Evolutionary conservation across 2,329 filamentous ascomycete species (phyloP).

Genomic region (Chalara sp.): DNA sequence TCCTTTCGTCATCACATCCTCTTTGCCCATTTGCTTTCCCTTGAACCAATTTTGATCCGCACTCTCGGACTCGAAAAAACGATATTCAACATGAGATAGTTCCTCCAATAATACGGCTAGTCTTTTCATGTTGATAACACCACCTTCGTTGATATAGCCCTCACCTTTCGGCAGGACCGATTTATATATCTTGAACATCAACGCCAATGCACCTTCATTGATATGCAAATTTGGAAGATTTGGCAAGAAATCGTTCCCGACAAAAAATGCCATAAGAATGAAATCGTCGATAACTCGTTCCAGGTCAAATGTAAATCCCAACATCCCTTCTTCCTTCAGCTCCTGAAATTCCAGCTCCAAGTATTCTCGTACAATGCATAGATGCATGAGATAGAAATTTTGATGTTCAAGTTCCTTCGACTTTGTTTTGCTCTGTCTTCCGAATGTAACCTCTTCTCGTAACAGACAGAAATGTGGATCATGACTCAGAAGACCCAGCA

Average conservation of each 20-base stretch:
- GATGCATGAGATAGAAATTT: conserved; percentile 95
- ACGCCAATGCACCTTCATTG: conserved; percentile 91
- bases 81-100: conserved; percentile 79
- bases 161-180: conserved; percentile 77
- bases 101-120: conserved; percentile 74
- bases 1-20: conserved; percentile 56
- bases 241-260: conserved; percentile 97
- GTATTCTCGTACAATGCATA: conserved; percentile 96
- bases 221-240: conserved; percentile 96
- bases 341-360: conserved; percentile 96
- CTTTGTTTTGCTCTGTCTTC: conserved; percentile 77
- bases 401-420: conserved; percentile 97
- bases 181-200: conserved; percentile 98
- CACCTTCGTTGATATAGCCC: conserved; percentile 94
- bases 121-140: conserved; percentile 81
- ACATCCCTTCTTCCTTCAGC: conserved; percentile 63
- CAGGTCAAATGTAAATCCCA: conserved; percentile 81
- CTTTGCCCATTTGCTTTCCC: conserved; percentile 69
- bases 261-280: conserved; percentile 98
- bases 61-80: conserved; percentile 89
- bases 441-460: conserved; percentile 96
- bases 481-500: conserved; percentile 94
- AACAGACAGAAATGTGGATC: conserved; percentile 97
- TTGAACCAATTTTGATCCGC: conserved; percentile 88
- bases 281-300: conserved; percentile 98